A percentile compares a stretch with the other conserved stretches of the same genome.
Evolutionary conservation across 495 filamentous ascomycete genomes (phyloP).

Genomic region (Tuber melanosporum): DNA sequence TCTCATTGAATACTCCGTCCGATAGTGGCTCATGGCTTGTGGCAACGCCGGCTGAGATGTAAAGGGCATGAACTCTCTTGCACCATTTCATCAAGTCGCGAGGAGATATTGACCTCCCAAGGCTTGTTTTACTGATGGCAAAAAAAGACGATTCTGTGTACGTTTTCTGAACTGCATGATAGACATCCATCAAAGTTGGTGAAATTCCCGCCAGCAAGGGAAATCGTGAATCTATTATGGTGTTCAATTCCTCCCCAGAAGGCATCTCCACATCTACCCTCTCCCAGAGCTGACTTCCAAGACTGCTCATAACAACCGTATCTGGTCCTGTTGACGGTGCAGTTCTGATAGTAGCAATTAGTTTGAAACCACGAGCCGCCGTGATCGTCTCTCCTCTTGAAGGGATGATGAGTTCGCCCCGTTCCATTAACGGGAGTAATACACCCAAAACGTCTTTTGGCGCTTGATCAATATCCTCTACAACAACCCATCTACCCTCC

Average conservation of each 20-base stretch:
- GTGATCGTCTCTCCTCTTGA: constrained; percentile 77
- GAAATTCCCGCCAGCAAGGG: constrained; percentile 64
- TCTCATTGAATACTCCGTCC: constrained; percentile 67
- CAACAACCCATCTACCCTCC: constrained; percentile 91
- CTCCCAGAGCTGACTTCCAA: constrained; percentile 79
- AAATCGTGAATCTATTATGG: constrained; percentile 63
- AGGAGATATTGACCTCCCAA: constrained; percentile 59
- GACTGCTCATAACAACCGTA: constrained; percentile 51
- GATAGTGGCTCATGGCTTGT: constrained; percentile 63
- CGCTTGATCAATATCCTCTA: constrained; percentile 93
- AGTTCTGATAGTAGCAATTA: constrained; percentile 85
- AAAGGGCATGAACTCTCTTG: constrained; percentile 58
- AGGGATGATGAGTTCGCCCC: constrained; percentile 76
- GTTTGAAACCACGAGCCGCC: constrained; percentile 73
- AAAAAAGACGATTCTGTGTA: constrained; percentile 51
- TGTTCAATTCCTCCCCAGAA: constrained; percentile 60
- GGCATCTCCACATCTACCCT: constrained; percentile 62
- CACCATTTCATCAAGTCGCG: constrained; percentile 90
- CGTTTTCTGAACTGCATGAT: constrained; percentile 56
- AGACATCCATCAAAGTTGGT: constrained; percentile 66
- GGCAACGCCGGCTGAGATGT: constrained; percentile 56
- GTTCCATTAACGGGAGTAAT: constrained; percentile 81
- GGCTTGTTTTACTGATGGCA: constrained; percentile 51
- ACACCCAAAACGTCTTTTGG: constrained; percentile 92
- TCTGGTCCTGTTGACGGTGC: constrained; percentile 43